phyloP scores from a whole-genome alignment of 306 rosid species.

The Erythrophleum fordii region DNA sequence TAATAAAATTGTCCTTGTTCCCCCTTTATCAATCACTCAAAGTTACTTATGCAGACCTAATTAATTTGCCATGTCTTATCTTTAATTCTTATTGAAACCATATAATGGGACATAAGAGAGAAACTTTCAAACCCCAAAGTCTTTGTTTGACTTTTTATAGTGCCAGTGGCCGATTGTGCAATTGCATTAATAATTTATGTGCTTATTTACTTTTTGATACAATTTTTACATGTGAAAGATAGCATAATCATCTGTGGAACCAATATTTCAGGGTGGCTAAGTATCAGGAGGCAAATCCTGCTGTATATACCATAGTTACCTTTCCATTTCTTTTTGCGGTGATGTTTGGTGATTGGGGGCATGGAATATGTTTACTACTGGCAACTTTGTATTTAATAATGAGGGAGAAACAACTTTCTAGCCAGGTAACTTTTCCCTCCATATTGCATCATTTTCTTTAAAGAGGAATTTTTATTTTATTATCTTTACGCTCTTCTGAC shows the following conservation, averaged over 20 bases:
- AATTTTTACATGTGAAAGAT: slow-evolving; percentile 19
- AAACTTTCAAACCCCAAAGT: neutral
- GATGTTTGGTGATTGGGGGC: slow-evolving; percentile 99
- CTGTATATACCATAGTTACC: slow-evolving; percentile 82
- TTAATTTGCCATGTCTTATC: neutral
- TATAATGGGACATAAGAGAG: slow-evolving; percentile 9
- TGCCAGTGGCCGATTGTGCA: slow-evolving; percentile 22
- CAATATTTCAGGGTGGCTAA: slow-evolving; percentile 81
- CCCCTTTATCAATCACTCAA: neutral
- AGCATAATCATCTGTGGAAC: slow-evolving; percentile 18
- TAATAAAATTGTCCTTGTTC: slow-evolving; percentile 5
- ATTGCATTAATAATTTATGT: slow-evolving; percentile 16
- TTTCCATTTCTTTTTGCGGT: slow-evolving; percentile 99
- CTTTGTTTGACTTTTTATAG: slow-evolving; percentile 5
- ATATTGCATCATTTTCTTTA: neutral
- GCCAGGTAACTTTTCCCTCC: slow-evolving; percentile 67
- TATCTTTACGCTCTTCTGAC: slow-evolving; percentile 23
- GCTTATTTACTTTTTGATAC: slow-evolving; percentile 8
- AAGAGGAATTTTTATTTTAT: neutral
- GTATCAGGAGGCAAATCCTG: slow-evolving; percentile 98
- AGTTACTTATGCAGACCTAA: neutral
- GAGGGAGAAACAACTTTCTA: slow-evolving; percentile 82
- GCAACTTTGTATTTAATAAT: slow-evolving; percentile 71
- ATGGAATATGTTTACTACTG: slow-evolving; percentile 90
- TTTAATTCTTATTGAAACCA: neutral